A percentile compares a stretch with the other conserved stretches of the same genome.
Evolutionary conservation across 2,329 filamentous ascomycete species (phyloP).

Genomic region (Nemania sp.): DNA sequence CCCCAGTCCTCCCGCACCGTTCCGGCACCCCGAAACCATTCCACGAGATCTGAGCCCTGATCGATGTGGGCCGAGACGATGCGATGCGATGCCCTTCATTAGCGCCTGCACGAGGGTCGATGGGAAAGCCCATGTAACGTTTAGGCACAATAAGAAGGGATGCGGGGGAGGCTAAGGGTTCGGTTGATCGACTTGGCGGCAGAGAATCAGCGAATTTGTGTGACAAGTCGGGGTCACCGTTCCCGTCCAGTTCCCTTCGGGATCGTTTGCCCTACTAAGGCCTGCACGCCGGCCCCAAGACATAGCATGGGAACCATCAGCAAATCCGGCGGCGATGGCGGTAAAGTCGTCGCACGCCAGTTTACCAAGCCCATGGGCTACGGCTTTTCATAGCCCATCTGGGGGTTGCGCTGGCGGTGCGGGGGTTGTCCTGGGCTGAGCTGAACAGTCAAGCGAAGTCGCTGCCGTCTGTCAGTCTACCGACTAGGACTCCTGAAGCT

Average conservation of each 20-base stretch:
- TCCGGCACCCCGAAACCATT: slow-evolving; percentile 20
- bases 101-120: neutral
- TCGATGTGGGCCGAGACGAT: neutral
- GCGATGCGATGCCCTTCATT: neutral
- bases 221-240: neutral
- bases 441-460: neutral
- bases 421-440: slow-evolving; percentile 7
- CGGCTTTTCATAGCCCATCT: neutral
- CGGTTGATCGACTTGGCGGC: too few species aligned
- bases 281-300: neutral
- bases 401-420: slow-evolving; percentile 11
- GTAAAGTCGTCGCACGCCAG: slow-evolving; percentile 16
- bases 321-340: slow-evolving; percentile 10
- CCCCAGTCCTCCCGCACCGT: slow-evolving; percentile 20
- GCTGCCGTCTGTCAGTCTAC: too few species aligned
- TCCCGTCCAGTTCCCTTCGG: neutral
- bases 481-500: too few species aligned
- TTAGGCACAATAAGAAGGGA: too few species aligned
- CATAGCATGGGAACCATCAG: neutral
- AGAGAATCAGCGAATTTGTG: too few species aligned
- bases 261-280: neutral
- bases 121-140: neutral
- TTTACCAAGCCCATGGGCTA: slow-evolving; percentile 1
- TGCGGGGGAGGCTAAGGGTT: too few species aligned
- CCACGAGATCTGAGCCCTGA: slow-evolving; percentile 11